These are phyloP conservation scores for Suillus fuscotomentosus DNA, from an alignment of 768 basidiomycete genomes.

Conservation along the genomic window DNA sequence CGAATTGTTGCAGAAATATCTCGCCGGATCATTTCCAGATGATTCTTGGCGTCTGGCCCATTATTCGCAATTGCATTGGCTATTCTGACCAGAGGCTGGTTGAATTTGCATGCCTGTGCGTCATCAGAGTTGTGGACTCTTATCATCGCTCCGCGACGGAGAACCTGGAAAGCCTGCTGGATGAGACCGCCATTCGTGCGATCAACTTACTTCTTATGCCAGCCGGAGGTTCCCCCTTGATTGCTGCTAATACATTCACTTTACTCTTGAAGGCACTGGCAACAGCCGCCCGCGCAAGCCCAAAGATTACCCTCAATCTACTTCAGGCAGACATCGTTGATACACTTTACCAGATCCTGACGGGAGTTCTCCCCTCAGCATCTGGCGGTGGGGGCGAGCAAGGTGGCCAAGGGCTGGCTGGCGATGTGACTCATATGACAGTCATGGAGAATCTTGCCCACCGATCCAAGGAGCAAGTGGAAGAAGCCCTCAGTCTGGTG, in stretches of 20 bases:
- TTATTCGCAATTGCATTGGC: slow-evolving; percentile 86
- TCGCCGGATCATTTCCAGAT: slow-evolving; percentile 86
- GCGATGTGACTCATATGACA: slow-evolving; percentile 92
- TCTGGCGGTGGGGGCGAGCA: slow-evolving; percentile 45
- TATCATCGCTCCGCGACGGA: slow-evolving; percentile 84
- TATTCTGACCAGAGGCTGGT: slow-evolving; percentile 97
- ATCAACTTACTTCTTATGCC: slow-evolving; percentile 85
- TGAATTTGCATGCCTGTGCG: slow-evolving; percentile 92
- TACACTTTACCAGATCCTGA: slow-evolving; percentile 92
- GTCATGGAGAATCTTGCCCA: slow-evolving; percentile 98
- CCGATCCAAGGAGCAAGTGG: slow-evolving; percentile 94
- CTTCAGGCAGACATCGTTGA: slow-evolving; percentile 92
- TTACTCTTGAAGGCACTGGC: slow-evolving; percentile 83
- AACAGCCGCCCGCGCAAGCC: slow-evolving; percentile 83
- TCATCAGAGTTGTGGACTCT: slow-evolving; percentile 91
- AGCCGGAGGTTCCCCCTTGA: slow-evolving; percentile 81
- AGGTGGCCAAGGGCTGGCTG: slow-evolving; percentile 78
- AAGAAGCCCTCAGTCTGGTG: slow-evolving; percentile 86
- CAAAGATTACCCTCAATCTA: slow-evolving; percentile 82
- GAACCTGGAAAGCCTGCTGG: slow-evolving; percentile 84
- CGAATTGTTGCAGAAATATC: slow-evolving; percentile 94
- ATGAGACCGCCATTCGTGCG: slow-evolving; percentile 73
- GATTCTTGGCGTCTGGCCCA: slow-evolving; percentile 89
- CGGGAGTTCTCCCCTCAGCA: slow-evolving; percentile 83
- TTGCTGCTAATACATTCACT: slow-evolving; percentile 87